Evolutionary conservation across 345 rosid species (phyloP), one percentile per base, ranked within the genome.

Genomic region (Acer negundo): DNA sequence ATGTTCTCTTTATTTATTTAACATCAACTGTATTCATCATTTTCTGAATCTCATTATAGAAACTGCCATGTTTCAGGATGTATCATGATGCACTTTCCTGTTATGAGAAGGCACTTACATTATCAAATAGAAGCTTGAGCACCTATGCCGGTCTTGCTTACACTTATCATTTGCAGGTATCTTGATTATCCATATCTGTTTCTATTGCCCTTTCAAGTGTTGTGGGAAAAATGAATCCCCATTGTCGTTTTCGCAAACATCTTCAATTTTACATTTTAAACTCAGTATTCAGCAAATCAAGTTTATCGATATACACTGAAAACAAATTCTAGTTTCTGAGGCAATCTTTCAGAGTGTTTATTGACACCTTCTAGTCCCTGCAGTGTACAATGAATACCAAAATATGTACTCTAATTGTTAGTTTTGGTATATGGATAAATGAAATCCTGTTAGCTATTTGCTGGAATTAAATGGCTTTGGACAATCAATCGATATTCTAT

Each of bases 91-190:
- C 97, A 67, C 87, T 92, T 67, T 75, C 86, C 19, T 87, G 83
- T 82, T 96, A 96, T 69, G 97, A 94, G 89, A 88, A 81, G 87
- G 97, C 98, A 22, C 94, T 96, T 75, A 78, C 94, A 7, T 78
- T 96, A 79, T 96, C 95, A 75, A 83, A 91, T 31, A 86, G 84
- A 86, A 94, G 98, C 76, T 83, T 91, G 86, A 91, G 97, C 84
- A 94, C 99, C 66, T 94, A 92, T 83, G 91, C 97, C 0, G 99
- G 99, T 77, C 93, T 96, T 79, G 99, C 99, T n/a, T 96, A 91
- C 87, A 90, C 97, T 28, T 92, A 90, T 75, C 97, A 92, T 84
- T 81, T 96, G 86, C 97, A 90, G 98, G 99, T 95, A 86, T 68
- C 44, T 46, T 75, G 79, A 51, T 15, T 58, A 59, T 59, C 63